These are phyloP conservation scores for Skeletonema costatum DNA, from an alignment of 108 stramenopile species.

Conservation along the genomic window DNA sequence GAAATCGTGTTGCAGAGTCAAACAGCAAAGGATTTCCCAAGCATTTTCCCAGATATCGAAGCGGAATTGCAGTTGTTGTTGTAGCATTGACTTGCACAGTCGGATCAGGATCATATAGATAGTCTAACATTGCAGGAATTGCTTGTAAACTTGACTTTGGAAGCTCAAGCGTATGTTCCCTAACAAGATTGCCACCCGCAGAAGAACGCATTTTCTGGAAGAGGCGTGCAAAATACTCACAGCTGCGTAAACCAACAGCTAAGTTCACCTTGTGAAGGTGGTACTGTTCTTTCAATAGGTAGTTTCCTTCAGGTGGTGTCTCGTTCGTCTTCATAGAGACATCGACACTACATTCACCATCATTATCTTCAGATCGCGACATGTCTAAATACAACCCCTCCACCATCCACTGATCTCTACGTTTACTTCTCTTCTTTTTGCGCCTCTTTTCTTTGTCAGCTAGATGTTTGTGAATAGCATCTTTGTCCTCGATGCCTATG, in stretches of 20 bases:
- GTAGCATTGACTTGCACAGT: slow-evolving; percentile 29
- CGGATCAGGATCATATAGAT: slow-evolving; percentile 25
- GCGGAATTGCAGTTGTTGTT: slow-evolving; percentile 31
- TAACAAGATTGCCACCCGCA: background rate
- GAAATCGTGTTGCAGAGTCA: slow-evolving; percentile 36
- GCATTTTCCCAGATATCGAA: slow-evolving; percentile 31
- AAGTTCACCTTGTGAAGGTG: slow-evolving; percentile 59
- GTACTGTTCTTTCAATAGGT: slow-evolving; percentile 27
- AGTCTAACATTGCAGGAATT: slow-evolving; percentile 39
- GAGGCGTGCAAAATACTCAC: slow-evolving; percentile 53
- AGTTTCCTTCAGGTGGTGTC: background rate
- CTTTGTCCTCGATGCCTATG: slow-evolving; percentile 48
- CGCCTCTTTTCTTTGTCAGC: background rate
- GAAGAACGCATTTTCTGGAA: slow-evolving; percentile 13
- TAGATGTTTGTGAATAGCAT: slow-evolving; percentile 21
- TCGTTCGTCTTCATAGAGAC: background rate
- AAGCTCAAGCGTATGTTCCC: slow-evolving; percentile 29
- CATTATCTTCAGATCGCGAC: slow-evolving; percentile 24
- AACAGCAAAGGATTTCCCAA: slow-evolving; percentile 38
- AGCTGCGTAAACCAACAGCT: slow-evolving; percentile 57
- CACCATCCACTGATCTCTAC: slow-evolving; percentile 41
- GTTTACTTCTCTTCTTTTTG: slow-evolving; percentile 4
- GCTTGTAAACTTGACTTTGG: slow-evolving; percentile 34
- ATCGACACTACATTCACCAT: slow-evolving; percentile 7
- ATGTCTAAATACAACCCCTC: slow-evolving; percentile 44